These are phyloP conservation scores for Leccinum angustisporum DNA, from an alignment of 1,284 basidiomycete genomes.

Conservation along the genomic window DNA sequence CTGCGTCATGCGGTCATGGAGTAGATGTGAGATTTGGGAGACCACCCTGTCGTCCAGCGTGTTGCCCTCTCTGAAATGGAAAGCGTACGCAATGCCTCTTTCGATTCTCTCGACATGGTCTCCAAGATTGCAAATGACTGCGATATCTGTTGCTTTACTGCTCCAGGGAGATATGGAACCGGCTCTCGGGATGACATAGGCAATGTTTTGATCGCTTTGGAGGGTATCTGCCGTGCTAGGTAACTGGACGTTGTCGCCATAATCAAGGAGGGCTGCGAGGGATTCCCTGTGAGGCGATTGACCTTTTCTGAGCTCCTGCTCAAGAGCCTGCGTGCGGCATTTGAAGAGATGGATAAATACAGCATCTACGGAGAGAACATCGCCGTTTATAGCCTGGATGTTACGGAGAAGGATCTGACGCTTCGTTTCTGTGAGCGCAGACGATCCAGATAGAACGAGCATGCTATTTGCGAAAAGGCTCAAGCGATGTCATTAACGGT, in stretches of 20 bases:
- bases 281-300: slow-evolving; percentile 51
- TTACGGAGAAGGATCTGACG: slow-evolving; percentile 66
- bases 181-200: slow-evolving; percentile 78
- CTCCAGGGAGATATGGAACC: slow-evolving; percentile 94
- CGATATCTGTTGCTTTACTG: slow-evolving; percentile 96
- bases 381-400: slow-evolving; percentile 56
- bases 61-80: slow-evolving; percentile 49
- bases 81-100: slow-evolving; percentile 75
- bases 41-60: slow-evolving; percentile 46
- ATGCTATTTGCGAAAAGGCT: slow-evolving; percentile 39
- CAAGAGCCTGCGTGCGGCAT: slow-evolving; percentile 47
- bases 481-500: neutral
- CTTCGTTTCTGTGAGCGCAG: slow-evolving; percentile 70
- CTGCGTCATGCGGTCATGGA: slow-evolving; percentile 98
- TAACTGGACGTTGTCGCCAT: slow-evolving; percentile 78
- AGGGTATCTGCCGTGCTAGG: slow-evolving; percentile 46
- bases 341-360: slow-evolving; percentile 88
- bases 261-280: slow-evolving; percentile 79
- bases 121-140: slow-evolving; percentile 81
- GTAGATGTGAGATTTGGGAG: slow-evolving; percentile 56
- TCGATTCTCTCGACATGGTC: slow-evolving; percentile 78
- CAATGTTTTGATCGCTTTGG: slow-evolving; percentile 42
- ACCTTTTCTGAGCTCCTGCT: slow-evolving; percentile 48
- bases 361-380: slow-evolving; percentile 74
- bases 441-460: slow-evolving; percentile 71